Evolutionary conservation across 2,329 filamentous ascomycete species (phyloP), one percentile per base, ranked within the genome.

Genomic region (Phaeoacremonium minimum): DNA sequence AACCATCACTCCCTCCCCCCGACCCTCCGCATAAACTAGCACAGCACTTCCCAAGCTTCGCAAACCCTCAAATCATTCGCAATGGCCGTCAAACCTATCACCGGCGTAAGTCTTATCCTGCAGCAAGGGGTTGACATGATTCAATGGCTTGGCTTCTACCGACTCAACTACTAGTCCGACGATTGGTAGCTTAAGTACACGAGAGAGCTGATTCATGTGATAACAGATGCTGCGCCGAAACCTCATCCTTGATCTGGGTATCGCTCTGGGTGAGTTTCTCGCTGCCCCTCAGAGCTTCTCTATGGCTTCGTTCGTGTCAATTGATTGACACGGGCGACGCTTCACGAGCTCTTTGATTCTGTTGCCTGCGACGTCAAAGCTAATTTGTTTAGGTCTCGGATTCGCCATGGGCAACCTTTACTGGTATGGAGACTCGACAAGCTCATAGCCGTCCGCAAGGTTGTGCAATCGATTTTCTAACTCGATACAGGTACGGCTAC

Each of bases 21-120:
- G 29, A 42, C 36, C 28, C 28, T 30, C 33, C 28, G n/a, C n/a
- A n/a, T n/a, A 22, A 14, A 30, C 15, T 36, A 19, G 12, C 34
- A 28, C 36, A 40, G 35, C 42, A 32, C 38, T 34, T 28, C 22
- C 36, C 39, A 38, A 38, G 32, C 36, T 39, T 42, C 32, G 11
- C 32, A 37, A 37, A 30, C 34, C 30, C 20, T 28, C 38, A 32
- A 49, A 34, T 33, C 33, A 45, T 41, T 60, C 58, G 66, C 48
- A 61, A 77, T 77, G 71, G 70, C 73, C 50, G 54, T 77, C 60
- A 64, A 66, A 53, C 75, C 74, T 42, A 75, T 80, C 49, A 76
- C 72, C 47, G 75, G 75, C 55, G 75, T 80, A 77, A 46, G 75
- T 75, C 41, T 46, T 36, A 11, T 15, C 37, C 29, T 33, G 35